Percentiles rank a stretch among this genome's conserved stretches.
Evolutionary conservation across 225 moss, liverwort and hornwort species (phyloP).

Genomic region (Physcomitrellopsis africana): DNA sequence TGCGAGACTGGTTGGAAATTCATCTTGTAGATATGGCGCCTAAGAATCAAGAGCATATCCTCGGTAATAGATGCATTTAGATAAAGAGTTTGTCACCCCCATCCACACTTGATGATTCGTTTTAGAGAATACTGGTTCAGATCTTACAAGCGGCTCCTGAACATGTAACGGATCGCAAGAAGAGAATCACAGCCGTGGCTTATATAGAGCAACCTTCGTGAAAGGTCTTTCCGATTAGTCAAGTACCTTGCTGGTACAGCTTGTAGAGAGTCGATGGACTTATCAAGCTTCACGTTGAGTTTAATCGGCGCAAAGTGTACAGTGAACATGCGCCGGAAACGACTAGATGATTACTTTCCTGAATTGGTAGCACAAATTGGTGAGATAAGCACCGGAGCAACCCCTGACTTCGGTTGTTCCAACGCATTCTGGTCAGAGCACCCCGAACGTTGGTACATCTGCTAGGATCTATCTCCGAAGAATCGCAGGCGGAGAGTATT

Average conservation of each 20-base stretch:
- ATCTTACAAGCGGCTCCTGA: not conserved
- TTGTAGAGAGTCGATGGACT: not conserved
- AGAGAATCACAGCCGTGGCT: not conserved
- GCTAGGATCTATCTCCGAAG: not conserved
- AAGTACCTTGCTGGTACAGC: not conserved
- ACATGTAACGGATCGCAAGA: conserved; percentile 17
- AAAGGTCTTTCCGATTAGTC: not conserved
- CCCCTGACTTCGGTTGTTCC: not conserved
- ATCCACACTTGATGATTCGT: not conserved
- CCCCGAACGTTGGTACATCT: conserved; percentile 1
- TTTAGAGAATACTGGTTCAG: not conserved
- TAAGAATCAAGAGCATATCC: not conserved
- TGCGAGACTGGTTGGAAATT: not conserved
- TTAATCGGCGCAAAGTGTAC: not conserved
- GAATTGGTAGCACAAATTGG: not conserved
- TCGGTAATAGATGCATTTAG: not conserved
- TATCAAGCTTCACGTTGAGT: conserved; percentile 4
- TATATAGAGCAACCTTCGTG: conserved; percentile 8
- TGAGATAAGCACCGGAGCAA: not conserved
- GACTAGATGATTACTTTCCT: not conserved
- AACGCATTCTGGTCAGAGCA: not conserved
- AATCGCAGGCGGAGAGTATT: not conserved
- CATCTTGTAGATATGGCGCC: not conserved
- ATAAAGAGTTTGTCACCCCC: not conserved
- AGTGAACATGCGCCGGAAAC: not conserved